A percentile compares a stretch with the other conserved stretches of the same genome.
phyloP scores from a whole-genome alignment of 345 rosid species.

The Physaria fendleri region DNA sequence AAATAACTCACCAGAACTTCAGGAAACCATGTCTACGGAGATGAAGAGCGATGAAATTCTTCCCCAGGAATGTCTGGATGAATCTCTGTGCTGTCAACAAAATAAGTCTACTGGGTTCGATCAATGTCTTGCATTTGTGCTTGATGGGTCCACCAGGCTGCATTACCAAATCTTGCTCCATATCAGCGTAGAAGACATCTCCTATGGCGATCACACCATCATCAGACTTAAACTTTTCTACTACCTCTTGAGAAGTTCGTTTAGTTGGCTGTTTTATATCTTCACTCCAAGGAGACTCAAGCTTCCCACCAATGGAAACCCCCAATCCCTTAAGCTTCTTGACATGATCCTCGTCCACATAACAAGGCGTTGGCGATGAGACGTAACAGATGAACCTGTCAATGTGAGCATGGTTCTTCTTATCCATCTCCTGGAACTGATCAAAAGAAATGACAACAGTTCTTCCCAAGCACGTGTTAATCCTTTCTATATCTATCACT shows the following conservation, averaged over 20 bases:
- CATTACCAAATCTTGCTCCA: constrained; percentile 70
- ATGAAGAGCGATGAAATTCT: constrained; percentile 72
- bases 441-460: constrained; percentile 67
- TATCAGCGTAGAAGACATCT: constrained; percentile 73
- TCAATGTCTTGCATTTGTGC: constrained; percentile 81
- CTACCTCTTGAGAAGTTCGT: constrained; percentile 47
- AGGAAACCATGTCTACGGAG: constrained; percentile 89
- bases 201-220: constrained; percentile 82
- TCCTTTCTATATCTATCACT: constrained; percentile 63
- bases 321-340: constrained; percentile 73
- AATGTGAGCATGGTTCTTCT: constrained; percentile 37
- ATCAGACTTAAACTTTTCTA: constrained; percentile 48
- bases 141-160: constrained; percentile 91
- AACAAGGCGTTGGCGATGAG: constrained; percentile 61
- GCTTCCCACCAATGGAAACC: constrained; percentile 55
- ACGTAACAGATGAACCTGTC: constrained; percentile 69
- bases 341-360: constrained; percentile 68
- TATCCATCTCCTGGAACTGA: constrained; percentile 36
- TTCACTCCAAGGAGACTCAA: constrained; percentile 75
- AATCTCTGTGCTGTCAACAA: constrained; percentile 78
- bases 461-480: constrained; percentile 65
- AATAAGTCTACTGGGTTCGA: constrained; percentile 76
- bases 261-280: constrained; percentile 59
- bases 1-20: constrained; percentile 63
- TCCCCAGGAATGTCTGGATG: constrained; percentile 84